These are phyloP conservation scores for Cornus suecica DNA, from an alignment of 148 eudicot species.

Conservation along the genomic window DNA sequence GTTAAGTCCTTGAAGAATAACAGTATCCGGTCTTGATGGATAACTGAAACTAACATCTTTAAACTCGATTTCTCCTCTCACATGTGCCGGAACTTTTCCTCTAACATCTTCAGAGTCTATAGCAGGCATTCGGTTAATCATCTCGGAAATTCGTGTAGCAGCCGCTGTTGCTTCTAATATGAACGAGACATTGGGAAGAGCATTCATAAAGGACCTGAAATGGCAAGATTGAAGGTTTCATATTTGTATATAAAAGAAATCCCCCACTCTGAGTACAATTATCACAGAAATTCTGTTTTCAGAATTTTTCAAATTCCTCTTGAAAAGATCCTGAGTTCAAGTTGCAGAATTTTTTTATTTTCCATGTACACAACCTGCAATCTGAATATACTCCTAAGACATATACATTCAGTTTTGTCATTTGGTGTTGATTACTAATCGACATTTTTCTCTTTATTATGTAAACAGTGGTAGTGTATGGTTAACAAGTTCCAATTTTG, in stretches of 20 bases:
- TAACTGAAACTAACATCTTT: conserved; percentile 34
- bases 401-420: neutral
- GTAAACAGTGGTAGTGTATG: neutral
- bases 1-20: conserved; percentile 30
- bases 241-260: no score
- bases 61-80: conserved; percentile 39
- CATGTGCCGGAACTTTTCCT: conserved; percentile 18
- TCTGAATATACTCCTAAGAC: no score
- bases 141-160: conserved; percentile 26
- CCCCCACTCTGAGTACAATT: no score
- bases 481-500: neutral
- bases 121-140: conserved; percentile 33
- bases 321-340: no score
- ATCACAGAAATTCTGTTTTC: no score
- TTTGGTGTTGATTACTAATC: no score
- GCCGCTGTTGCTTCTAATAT: conserved; percentile 31
- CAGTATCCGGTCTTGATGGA: conserved; percentile 36
- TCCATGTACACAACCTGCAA: no score
- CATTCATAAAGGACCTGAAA: conserved; percentile 35
- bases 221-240: neutral
- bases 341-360: neutral
- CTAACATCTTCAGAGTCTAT: conserved; percentile 30
- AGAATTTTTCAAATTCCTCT: no score
- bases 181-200: conserved; percentile 36
- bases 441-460: no score